These are phyloP conservation scores for Ophiobolus disseminans DNA, from an alignment of 2,329 filamentous ascomycete genomes.

Conservation along the genomic window DNA sequence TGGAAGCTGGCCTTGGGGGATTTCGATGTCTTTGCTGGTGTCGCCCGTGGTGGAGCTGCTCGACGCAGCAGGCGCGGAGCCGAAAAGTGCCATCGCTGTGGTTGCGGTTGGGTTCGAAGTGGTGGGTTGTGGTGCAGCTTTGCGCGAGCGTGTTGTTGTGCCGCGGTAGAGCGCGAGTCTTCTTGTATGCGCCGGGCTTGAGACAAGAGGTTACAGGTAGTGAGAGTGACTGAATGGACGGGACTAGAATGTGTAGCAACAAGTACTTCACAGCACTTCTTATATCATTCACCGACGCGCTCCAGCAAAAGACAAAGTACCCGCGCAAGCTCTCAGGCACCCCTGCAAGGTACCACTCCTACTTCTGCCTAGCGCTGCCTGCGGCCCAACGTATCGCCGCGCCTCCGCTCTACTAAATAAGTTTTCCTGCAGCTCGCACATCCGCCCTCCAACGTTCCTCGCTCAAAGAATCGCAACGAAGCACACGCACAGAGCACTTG, in stretches of 20 bases:
- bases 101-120: conserved; percentile 8
- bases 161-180: conserved; percentile 2
- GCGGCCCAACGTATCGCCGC: conserved; percentile 27
- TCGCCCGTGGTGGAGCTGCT: conserved; percentile 82
- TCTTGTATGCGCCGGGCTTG: conserved; percentile 16
- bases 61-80: conserved; percentile 59
- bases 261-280: conserved; percentile 11
- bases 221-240: too few relatives aligned
- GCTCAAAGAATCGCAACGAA: conserved; percentile 99
- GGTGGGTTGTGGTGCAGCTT: conserved; percentile 25
- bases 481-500: conserved; percentile 80
- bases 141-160: conserved; percentile 26
- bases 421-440: conserved; percentile 17
- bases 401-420: conserved; percentile 24
- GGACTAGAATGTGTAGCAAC: conserved; percentile 4
- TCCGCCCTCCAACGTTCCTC: conserved; percentile 72
- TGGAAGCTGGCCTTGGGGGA: conserved; percentile 71
- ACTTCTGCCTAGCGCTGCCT: conserved; percentile 27
- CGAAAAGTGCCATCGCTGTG: conserved; percentile 67
- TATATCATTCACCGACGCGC: conserved; percentile 23
- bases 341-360: conserved; percentile 8
- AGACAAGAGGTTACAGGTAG: too few relatives aligned
- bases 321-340: conserved; percentile 34
- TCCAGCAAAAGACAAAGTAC: conserved; percentile 27
- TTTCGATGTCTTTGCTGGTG: conserved; percentile 83